Conservation (phyloP, 129 eudicot species). For the Oenanthe sinensis region DNA sequence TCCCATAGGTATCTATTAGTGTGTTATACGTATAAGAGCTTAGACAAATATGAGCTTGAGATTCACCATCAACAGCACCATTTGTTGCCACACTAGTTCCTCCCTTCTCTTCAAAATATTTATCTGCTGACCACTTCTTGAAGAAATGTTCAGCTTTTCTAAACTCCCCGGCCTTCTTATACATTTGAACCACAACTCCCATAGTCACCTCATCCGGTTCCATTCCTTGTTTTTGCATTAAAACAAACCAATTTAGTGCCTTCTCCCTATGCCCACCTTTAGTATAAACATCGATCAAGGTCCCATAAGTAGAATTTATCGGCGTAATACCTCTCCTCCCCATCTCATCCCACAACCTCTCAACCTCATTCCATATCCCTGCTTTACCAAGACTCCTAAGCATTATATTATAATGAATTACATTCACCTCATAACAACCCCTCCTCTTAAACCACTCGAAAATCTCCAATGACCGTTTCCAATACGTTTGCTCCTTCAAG, state of each 20-base stretch:
- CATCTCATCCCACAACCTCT: conserved; percentile 66
- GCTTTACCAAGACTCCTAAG: conserved; percentile 62
- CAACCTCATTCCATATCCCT: conserved; percentile 51
- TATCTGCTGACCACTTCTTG: conserved; percentile 53
- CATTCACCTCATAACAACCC: conserved; percentile 79
- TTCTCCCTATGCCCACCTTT: conserved; percentile 65
- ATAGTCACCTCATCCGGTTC: conserved; percentile 85
- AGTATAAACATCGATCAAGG: conserved; percentile 82
- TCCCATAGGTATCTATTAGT: conserved; percentile 84
- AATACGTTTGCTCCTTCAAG: conserved; percentile 71
- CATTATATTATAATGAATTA: conserved; percentile 81
- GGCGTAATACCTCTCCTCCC: conserved; percentile 33
- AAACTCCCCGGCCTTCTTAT: conserved; percentile 72
- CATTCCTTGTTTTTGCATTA: conserved; percentile 55
- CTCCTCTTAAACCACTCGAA: conserved; percentile 78
- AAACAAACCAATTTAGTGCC: conserved; percentile 51
- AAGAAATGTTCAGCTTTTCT: conserved; percentile 67
- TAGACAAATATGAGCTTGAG: conserved; percentile 28
- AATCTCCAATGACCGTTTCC: conserved; percentile 78
- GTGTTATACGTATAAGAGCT: conserved; percentile 67
- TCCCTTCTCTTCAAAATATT: conserved; percentile 10
- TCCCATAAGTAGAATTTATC: conserved; percentile 74
- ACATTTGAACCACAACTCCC: conserved; percentile 74
- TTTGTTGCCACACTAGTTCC: not conserved
- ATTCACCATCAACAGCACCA: conserved; percentile 14